These are phyloP conservation scores for Aphanomyces stellatus DNA, from an alignment of 352 stramenopile genomes.

Conservation along the genomic window DNA sequence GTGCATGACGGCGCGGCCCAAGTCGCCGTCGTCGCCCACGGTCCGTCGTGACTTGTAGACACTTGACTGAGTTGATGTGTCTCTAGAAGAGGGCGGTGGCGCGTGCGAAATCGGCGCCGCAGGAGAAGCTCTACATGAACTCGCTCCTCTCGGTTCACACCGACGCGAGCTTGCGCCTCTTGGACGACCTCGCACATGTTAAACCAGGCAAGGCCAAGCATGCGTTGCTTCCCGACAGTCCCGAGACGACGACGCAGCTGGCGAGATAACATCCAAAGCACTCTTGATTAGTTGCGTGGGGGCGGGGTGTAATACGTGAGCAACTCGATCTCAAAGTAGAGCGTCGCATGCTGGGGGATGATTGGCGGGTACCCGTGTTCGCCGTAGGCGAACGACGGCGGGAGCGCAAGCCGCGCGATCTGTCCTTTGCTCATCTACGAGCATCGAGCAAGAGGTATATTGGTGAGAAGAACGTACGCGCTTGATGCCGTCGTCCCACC, in stretches of 20 bases:
- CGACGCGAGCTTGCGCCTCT: constrained; percentile 16
- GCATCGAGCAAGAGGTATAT: no score
- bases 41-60: constrained; percentile 25
- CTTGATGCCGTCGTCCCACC: constrained; percentile 67
- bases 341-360: constrained; percentile 87
- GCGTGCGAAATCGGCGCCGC: background rate
- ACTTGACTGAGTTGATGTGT: constrained; percentile 15
- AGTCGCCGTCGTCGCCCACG: constrained; percentile 16
- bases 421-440: constrained; percentile 89
- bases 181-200: constrained; percentile 10
- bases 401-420: constrained; percentile 87
- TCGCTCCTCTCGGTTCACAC: constrained; percentile 8
- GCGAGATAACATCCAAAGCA: no score
- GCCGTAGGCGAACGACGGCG: constrained; percentile 93
- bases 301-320: constrained; percentile 34
- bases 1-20: constrained; percentile 20
- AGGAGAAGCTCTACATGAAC: constrained; percentile 5
- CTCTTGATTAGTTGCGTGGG: constrained; percentile 27
- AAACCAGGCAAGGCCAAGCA: background rate
- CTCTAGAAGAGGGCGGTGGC: background rate
- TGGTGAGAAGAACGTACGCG: constrained; percentile 21
- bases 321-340: constrained; percentile 92
- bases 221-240: background rate
- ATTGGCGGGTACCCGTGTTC: constrained; percentile 76
- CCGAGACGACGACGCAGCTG: background rate